Evolutionary conservation across 306 rosid species (phyloP).

Genomic region (Rosa lucieae): DNA sequence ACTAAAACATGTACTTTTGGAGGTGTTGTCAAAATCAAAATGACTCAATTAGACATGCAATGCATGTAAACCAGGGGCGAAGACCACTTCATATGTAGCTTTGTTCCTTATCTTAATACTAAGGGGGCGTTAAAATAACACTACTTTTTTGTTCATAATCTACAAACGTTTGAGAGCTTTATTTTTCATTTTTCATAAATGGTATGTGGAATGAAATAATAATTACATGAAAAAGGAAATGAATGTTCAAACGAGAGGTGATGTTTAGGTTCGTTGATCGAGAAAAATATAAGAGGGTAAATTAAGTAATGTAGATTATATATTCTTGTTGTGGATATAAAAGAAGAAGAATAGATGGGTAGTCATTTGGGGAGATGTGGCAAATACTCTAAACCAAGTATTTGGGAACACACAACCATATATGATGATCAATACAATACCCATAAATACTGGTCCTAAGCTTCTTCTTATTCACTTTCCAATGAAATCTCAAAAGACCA

Average conservation of each 20-base stretch:
- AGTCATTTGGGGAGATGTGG: neutral
- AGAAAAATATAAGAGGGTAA: too few species aligned
- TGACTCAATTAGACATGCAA: neutral
- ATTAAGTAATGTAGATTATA: too few species aligned
- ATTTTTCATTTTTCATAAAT: neutral
- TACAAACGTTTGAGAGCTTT: neutral
- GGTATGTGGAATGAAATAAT: too few species aligned
- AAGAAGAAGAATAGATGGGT: neutral
- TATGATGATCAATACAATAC: conserved; percentile 23
- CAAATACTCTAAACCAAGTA: conserved; percentile 13
- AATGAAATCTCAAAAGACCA: conserved; percentile 91
- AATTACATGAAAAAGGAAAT: too few species aligned
- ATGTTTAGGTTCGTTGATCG: too few species aligned
- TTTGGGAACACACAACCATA: conserved; percentile 22
- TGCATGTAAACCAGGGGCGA: neutral
- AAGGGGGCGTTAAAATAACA: neutral
- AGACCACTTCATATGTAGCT: neutral
- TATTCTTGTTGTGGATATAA: neutral
- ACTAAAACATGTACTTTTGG: too few species aligned
- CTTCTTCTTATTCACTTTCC: conserved; percentile 52
- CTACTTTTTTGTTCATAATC: neutral
- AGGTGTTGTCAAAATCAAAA: neutral
- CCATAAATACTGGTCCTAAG: conserved; percentile 27
- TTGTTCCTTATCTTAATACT: neutral
- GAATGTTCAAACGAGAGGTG: too few species aligned